phyloP scores from a whole-genome alignment of 2,329 filamentous ascomycete species.

The Nannizziopsis arthrosporioides region DNA sequence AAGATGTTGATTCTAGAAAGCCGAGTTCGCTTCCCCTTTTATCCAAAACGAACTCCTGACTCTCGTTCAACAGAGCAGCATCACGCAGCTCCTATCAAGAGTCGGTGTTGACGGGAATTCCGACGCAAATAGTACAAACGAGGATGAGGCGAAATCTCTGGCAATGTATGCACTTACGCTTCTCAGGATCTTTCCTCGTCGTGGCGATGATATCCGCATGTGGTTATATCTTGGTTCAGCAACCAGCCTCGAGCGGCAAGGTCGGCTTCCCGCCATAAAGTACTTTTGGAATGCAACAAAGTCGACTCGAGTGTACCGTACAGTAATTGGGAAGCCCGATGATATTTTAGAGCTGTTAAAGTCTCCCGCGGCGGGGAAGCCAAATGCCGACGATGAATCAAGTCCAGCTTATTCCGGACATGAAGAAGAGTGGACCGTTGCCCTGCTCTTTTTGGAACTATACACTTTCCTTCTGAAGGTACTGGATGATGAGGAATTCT shows the following conservation, averaged over 20 bases:
- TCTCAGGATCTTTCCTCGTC: slow-evolving; percentile 68
- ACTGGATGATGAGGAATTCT: slow-evolving; percentile 94
- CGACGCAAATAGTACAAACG: slow-evolving; percentile 27
- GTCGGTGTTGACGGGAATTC: slow-evolving; percentile 23
- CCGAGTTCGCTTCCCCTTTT: slow-evolving; percentile 37
- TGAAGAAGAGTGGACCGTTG: slow-evolving; percentile 70
- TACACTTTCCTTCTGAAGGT: slow-evolving; percentile 87
- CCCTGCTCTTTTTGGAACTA: slow-evolving; percentile 82
- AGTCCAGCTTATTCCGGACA: slow-evolving; percentile 26
- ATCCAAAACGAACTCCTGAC: slow-evolving; percentile 55
- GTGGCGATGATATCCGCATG: slow-evolving; percentile 85
- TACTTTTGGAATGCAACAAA: slow-evolving; percentile 70
- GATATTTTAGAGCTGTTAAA: slow-evolving; percentile 48
- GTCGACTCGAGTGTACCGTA: slow-evolving; percentile 46
- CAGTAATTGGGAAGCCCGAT: slow-evolving; percentile 46
- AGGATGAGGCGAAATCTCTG: slow-evolving; percentile 56
- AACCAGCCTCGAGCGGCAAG: slow-evolving; percentile 25
- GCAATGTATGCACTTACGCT: slow-evolving; percentile 80
- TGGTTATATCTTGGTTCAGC: slow-evolving; percentile 73
- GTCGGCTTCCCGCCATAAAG: slow-evolving; percentile 54
- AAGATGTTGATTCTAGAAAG: slow-evolving; percentile 20
- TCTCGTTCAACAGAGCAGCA: slow-evolving; percentile 62
- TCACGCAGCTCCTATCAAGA: slow-evolving; percentile 50
- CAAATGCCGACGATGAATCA: slow-evolving; percentile 15
- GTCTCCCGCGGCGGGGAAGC: slow-evolving; percentile 32